Evolutionary conservation across 352 stramenopile species (phyloP).

Genomic region (Porosira glacialis): DNA sequence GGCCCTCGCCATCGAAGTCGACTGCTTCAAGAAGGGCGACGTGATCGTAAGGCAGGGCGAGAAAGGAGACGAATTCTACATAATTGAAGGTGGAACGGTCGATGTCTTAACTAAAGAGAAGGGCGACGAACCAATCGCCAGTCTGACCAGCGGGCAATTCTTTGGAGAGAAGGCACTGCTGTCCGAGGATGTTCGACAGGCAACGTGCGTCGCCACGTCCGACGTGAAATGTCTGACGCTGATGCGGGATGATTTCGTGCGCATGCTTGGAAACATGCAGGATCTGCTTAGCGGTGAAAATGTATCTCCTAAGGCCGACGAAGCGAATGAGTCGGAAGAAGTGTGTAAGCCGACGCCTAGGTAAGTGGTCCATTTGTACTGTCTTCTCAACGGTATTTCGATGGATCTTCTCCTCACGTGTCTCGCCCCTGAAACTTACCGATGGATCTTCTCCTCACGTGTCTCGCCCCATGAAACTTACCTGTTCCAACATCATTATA

Average conservation of each 20-base stretch:
- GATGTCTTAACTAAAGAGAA: slow-evolving; percentile 55
- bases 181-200: slow-evolving; percentile 87
- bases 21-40: slow-evolving; percentile 41
- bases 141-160: slow-evolving; percentile 85
- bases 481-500: too few species aligned
- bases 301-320: slow-evolving; percentile 7
- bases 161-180: slow-evolving; percentile 92
- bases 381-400: too few species aligned
- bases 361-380: too few species aligned
- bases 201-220: slow-evolving; percentile 86
- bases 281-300: slow-evolving; percentile 48
- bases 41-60: slow-evolving; percentile 65
- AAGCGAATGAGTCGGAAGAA: slow-evolving; percentile 9
- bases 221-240: slow-evolving; percentile 81
- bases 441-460: too few species aligned
- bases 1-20: slow-evolving; percentile 37
- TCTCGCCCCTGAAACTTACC: too few species aligned
- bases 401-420: too few species aligned
- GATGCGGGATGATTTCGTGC: slow-evolving; percentile 91
- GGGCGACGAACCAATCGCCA: slow-evolving; percentile 56
- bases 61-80: slow-evolving; percentile 69
- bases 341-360: neutral
- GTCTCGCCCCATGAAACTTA: too few species aligned
- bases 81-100: slow-evolving; percentile 67
- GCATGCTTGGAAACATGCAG: slow-evolving; percentile 87